Evolutionary conservation across 2,329 filamentous ascomycete genomes (phyloP).

Genomic region (Phoma sp.): DNA sequence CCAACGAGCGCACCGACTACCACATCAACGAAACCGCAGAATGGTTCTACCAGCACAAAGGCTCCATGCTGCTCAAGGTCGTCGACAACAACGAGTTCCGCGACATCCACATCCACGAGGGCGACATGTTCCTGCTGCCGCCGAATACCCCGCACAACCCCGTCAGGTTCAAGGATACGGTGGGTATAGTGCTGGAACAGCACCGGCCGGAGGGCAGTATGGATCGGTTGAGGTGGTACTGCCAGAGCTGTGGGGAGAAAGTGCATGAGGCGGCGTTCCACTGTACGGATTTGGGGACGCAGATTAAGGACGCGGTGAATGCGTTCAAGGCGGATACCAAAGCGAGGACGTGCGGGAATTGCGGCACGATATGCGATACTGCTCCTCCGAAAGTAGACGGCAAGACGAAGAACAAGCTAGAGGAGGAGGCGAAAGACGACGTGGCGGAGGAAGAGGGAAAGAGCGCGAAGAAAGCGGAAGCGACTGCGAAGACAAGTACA

Average conservation of each 20-base stretch:
- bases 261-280: conserved; percentile 89
- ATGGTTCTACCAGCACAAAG: conserved; percentile 97
- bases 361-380: conserved; percentile 77
- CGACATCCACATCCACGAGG: conserved; percentile 89
- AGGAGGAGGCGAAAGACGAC: conserved; percentile 12
- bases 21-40: conserved; percentile 97
- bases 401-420: conserved; percentile 3
- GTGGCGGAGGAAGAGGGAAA: conserved; percentile 6
- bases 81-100: conserved; percentile 75
- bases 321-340: conserved; percentile 74
- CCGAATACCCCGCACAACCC: conserved; percentile 97
- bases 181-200: conserved; percentile 94
- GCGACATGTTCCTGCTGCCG: conserved; percentile 91
- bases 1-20: conserved; percentile 95
- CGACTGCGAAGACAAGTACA: conserved; percentile 11
- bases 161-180: conserved; percentile 88
- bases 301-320: conserved; percentile 92
- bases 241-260: conserved; percentile 69
- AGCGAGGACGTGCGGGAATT: conserved; percentile 76
- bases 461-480: conserved; percentile 5
- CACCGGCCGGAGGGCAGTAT: conserved; percentile 71
- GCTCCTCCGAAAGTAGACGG: conserved; percentile 55
- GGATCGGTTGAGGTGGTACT: conserved; percentile 93
- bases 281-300: conserved; percentile 87
- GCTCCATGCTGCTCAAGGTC: conserved; percentile 91